phyloP scores from a whole-genome alignment of 345 rosid species.

The Hirschfeldia incana region DNA sequence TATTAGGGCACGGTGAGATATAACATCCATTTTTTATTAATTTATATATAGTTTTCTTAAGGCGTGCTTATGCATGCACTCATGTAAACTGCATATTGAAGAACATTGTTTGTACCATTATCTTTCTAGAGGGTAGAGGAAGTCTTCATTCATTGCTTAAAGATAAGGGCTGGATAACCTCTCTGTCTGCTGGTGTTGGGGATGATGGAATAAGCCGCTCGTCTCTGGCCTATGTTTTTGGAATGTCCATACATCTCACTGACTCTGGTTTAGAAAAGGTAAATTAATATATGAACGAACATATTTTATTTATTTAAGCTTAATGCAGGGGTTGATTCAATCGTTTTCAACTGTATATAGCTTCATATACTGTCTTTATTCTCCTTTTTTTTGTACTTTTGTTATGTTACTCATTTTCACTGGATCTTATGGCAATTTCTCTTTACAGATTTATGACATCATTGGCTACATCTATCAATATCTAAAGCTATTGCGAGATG shows the following conservation, averaged over 20 bases:
- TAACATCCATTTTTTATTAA: conserved; percentile 7
- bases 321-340: background rate
- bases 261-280: conserved; percentile 94
- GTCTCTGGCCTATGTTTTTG: conserved; percentile 79
- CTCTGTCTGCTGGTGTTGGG: conserved; percentile 90
- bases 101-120: conserved; percentile 23
- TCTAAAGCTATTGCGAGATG: conserved; percentile 66
- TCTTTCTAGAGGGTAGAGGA: conserved; percentile 91
- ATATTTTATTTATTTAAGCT: background rate
- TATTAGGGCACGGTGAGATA: conserved; percentile 84
- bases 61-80: conserved; percentile 9
- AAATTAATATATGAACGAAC: background rate
- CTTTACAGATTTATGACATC: conserved; percentile 71
- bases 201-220: conserved; percentile 90
- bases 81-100: conserved; percentile 9
- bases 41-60: conserved; percentile 1
- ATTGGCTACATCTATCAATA: conserved; percentile 87
- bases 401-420: conserved; percentile 14
- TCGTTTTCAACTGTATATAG: conserved; percentile 18
- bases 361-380: conserved; percentile 2
- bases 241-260: conserved; percentile 84
- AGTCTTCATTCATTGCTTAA: conserved; percentile 84
- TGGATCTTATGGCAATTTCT: conserved; percentile 4
- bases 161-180: conserved; percentile 83
- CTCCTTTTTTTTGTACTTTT: background rate